phyloP scores from a whole-genome alignment of 2,329 filamentous ascomycete species.

The Pyricularia grisea region DNA sequence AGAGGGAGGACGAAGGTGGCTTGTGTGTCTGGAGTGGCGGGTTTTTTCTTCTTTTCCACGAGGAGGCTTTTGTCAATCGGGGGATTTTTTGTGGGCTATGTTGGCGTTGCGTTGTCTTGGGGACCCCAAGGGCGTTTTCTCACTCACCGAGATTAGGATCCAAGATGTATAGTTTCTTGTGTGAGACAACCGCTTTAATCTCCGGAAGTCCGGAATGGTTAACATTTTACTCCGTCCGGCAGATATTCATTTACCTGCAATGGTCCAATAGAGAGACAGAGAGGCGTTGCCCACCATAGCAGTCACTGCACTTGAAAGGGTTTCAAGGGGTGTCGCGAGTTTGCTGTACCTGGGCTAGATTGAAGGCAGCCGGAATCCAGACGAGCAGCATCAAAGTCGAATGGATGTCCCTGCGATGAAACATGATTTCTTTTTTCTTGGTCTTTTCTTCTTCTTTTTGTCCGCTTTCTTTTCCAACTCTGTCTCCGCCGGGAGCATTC shows the following conservation, averaged over 20 bases:
- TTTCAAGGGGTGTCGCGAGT: not conserved
- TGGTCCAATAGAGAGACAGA: no score
- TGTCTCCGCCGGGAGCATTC: no score
- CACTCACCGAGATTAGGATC: not conserved
- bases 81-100: not conserved
- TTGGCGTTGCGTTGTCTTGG: no score
- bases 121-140: no score
- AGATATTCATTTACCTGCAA: no score
- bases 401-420: not conserved
- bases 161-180: not conserved
- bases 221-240: no score
- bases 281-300: not conserved
- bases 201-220: no score
- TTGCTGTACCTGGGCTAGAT: not conserved
- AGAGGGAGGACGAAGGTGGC: not conserved
- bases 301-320: not conserved
- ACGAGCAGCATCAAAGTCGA: not conserved
- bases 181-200: not conserved
- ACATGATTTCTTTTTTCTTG: not conserved
- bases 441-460: not conserved
- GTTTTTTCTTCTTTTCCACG: no score
- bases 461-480: not conserved
- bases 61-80: not conserved
- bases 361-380: not conserved
- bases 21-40: not conserved